Conservation (phyloP, 176 grass and related monocot species). For the Cenchrus purpureus region DNA sequence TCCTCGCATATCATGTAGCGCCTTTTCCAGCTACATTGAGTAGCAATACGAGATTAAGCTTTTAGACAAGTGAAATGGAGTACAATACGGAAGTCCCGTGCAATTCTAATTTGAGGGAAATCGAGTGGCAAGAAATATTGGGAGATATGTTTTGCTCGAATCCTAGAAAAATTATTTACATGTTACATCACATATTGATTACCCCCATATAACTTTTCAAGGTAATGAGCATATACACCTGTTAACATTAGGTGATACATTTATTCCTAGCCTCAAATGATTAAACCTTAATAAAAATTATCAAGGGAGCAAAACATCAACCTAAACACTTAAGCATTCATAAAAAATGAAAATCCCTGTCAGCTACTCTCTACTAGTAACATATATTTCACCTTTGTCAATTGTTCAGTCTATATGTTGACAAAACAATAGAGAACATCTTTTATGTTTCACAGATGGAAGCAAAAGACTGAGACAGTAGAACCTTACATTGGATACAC, state of each 20-base stretch:
- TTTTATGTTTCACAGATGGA: background rate
- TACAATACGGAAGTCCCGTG: background rate
- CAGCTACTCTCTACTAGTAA: background rate
- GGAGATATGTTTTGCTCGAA: background rate
- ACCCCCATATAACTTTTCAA: background rate
- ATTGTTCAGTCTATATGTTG: background rate
- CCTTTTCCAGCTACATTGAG: conserved; percentile 85
- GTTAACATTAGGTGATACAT: background rate
- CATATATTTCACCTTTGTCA: background rate
- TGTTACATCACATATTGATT: background rate
- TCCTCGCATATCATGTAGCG: conserved; percentile 70
- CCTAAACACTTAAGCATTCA: too few relatives aligned
- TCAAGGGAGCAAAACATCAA: too few relatives aligned
- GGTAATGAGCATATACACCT: background rate
- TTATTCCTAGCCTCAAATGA: background rate
- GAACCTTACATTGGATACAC: conserved; percentile 71
- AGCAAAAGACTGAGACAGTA: background rate
- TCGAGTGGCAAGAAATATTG: background rate
- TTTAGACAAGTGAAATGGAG: background rate
- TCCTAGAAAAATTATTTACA: background rate
- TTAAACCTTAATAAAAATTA: background rate
- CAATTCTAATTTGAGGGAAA: background rate
- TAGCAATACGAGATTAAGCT: conserved; percentile 34
- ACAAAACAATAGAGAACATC: background rate
- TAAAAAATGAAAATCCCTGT: too few relatives aligned